These are phyloP conservation scores for Saccharomycopsis sp. DNA, from an alignment of 805 yeast species.

Conservation along the genomic window DNA sequence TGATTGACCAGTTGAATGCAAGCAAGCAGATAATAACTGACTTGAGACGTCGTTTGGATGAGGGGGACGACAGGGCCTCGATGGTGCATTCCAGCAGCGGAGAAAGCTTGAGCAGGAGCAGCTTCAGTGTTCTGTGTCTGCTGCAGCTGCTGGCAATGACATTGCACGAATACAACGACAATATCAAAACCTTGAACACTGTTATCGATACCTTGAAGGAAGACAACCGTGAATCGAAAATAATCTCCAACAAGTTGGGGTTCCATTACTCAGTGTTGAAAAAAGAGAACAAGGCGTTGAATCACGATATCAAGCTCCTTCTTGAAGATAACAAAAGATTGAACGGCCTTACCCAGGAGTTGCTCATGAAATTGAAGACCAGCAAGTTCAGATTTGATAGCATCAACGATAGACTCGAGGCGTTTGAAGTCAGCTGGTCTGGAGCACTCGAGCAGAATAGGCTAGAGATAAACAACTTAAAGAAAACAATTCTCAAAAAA, in stretches of 20 bases:
- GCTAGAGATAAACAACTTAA: slow-evolving; percentile 7
- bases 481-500: slow-evolving; percentile 13
- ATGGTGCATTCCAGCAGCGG: not conserved
- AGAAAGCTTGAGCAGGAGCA: not conserved
- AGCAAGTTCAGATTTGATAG: slow-evolving; percentile 3
- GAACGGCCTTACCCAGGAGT: slow-evolving; percentile 2
- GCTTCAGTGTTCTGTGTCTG: not conserved
- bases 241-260: slow-evolving; percentile 7
- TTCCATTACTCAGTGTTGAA: slow-evolving; percentile 12
- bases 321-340: slow-evolving; percentile 13
- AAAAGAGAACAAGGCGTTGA: slow-evolving; percentile 13
- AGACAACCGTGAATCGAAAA: slow-evolving; percentile 4
- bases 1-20: not conserved
- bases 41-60: not conserved
- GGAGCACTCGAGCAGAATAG: slow-evolving; percentile 1
- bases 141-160: not conserved
- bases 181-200: not conserved
- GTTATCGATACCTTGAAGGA: not conserved
- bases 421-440: slow-evolving; percentile 13
- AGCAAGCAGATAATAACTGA: not conserved
- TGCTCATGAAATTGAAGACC: slow-evolving; percentile 3
- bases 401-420: not conserved
- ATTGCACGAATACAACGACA: not conserved
- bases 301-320: slow-evolving; percentile 8
- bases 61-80: not conserved